Percentiles rank a stretch among this genome's conserved stretches.
phyloP scores from a whole-genome alignment of 2,329 filamentous ascomycete species.

The Cordyceps javanica region DNA sequence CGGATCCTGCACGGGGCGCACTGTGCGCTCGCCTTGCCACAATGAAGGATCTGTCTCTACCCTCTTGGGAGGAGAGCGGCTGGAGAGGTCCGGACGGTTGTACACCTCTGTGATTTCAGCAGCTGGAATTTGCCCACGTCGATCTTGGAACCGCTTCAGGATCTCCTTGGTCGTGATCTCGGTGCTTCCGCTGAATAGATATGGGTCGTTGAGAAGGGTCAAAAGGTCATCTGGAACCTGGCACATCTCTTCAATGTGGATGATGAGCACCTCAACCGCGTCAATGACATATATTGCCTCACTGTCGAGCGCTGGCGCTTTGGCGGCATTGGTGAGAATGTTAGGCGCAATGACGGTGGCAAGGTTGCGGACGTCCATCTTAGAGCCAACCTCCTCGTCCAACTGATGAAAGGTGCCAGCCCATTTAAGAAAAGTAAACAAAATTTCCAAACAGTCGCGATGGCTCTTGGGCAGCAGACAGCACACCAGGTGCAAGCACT shows the following conservation, averaged over 20 bases:
- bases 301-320: slow-evolving; percentile 64
- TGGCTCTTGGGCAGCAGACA: slow-evolving; percentile 90
- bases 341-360: slow-evolving; percentile 97
- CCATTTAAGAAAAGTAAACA: slow-evolving; percentile 97
- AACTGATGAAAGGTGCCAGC: slow-evolving; percentile 95
- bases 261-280: slow-evolving; percentile 84
- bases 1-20: slow-evolving; percentile 65
- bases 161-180: slow-evolving; percentile 98
- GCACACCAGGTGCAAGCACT: slow-evolving; percentile 83
- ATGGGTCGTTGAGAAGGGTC: slow-evolving; percentile 75
- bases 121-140: slow-evolving; percentile 54
- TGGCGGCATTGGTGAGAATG: slow-evolving; percentile 69
- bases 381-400: slow-evolving; percentile 92
- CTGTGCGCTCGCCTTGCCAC: slow-evolving; percentile 78
- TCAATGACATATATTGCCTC: slow-evolving; percentile 92
- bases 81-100: slow-evolving; percentile 52
- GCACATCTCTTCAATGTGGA: slow-evolving; percentile 93
- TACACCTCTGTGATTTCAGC: slow-evolving; percentile 52
- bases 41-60: slow-evolving; percentile 85
- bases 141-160: slow-evolving; percentile 84
- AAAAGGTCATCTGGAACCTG: slow-evolving; percentile 92
- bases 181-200: slow-evolving; percentile 71
- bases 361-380: slow-evolving; percentile 98
- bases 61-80: slow-evolving; percentile 47
- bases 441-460: slow-evolving; percentile 86